Conservation (phyloP, 2,329 filamentous ascomycete species). For the Penicillium digitatum region DNA sequence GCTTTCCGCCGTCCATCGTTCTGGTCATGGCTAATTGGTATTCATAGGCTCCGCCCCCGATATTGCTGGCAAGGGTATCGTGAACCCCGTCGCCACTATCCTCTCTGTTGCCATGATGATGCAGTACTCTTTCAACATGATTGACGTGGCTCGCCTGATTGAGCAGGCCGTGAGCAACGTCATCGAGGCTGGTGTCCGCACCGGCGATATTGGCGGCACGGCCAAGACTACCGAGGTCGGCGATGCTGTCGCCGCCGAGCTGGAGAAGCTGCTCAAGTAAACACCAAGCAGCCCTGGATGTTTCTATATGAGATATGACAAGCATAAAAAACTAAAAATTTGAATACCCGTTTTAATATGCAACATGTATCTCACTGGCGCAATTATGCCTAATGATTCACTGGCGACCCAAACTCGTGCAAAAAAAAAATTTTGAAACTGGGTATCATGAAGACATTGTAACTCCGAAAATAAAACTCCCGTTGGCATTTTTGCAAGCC, state of each 20-base stretch:
- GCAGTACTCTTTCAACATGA: conserved; percentile 80
- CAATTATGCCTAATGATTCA: conserved; percentile 2
- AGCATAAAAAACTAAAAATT: conserved; percentile 20
- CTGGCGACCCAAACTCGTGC: not conserved
- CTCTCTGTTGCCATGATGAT: conserved; percentile 94
- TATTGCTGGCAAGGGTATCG: conserved; percentile 85
- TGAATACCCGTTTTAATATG: conserved; percentile 22
- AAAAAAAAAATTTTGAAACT: conserved; percentile 6
- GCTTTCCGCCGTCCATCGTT: not conserved
- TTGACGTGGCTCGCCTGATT: conserved; percentile 59
- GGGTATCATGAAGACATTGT: conserved; percentile 22
- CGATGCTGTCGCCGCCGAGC: conserved; percentile 72
- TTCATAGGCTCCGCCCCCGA: conserved; percentile 76
- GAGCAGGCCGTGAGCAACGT: conserved; percentile 46
- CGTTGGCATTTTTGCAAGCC: not conserved
- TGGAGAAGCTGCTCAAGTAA: conserved; percentile 63
- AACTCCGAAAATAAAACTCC: conserved; percentile 10
- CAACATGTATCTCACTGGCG: not conserved
- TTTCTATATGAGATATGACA: conserved; percentile 26
- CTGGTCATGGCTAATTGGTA: not conserved
- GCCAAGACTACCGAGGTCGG: conserved; percentile 73
- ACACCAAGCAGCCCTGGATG: conserved; percentile 5
- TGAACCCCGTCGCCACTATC: conserved; percentile 89
- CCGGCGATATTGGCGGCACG: conserved; percentile 78
- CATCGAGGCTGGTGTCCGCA: conserved; percentile 73